Conservation (phyloP, 768 basidiomycete species). For the Panus rudis region DNA sequence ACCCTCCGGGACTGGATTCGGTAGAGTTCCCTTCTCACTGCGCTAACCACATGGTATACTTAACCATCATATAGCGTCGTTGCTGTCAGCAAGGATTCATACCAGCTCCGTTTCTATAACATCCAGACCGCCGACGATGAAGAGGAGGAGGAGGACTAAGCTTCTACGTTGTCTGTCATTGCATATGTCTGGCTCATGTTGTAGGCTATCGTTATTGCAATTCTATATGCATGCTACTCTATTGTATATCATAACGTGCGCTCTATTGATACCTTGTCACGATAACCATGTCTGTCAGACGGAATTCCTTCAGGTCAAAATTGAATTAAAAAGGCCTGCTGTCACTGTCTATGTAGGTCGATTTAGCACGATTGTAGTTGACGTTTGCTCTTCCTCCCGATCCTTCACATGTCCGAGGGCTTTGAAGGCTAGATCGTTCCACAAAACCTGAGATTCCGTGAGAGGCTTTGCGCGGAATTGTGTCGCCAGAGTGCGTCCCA, state of each 20-base stretch:
- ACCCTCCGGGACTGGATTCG: conserved; percentile 94
- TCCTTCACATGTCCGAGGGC: conserved; percentile 42
- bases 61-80: conserved; percentile 54
- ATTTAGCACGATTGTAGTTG: conserved; percentile 18
- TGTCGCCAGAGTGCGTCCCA: conserved; percentile 51
- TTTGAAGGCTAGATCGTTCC: conserved; percentile 67
- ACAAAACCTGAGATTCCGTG: conserved; percentile 49
- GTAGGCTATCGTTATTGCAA: conserved; percentile 9
- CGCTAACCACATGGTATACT: conserved; percentile 4
- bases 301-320: no score
- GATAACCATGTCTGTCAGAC: no score
- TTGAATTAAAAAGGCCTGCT: no score
- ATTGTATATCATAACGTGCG: no score
- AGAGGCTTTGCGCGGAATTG: conserved; percentile 61
- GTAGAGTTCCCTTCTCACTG: conserved; percentile 35
- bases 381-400: conserved; percentile 16
- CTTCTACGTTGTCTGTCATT: neutral
- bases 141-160: conserved; percentile 47
- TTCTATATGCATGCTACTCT: no score
- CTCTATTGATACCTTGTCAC: no score
- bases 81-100: conserved; percentile 87
- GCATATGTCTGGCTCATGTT: conserved; percentile 10
- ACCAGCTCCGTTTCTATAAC: conserved; percentile 94
- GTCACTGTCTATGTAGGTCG: no score
- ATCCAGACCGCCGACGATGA: conserved; percentile 65